phyloP scores from a whole-genome alignment of 225 moss, liverwort and hornwort species.

The Climacium dendroides region DNA sequence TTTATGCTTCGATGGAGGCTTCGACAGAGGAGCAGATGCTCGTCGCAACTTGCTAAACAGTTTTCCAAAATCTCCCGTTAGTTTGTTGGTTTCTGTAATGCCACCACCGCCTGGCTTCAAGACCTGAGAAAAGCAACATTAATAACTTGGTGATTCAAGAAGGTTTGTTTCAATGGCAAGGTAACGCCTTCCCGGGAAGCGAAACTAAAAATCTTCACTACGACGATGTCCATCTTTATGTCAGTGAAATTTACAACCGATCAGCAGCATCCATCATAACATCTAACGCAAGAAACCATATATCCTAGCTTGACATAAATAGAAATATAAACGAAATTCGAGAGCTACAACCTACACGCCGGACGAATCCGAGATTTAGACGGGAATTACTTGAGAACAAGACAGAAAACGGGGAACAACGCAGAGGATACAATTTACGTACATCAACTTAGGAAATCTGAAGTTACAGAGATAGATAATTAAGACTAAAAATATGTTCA shows the following conservation, averaged over 20 bases:
- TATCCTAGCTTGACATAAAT: background rate
- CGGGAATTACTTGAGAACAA: background rate
- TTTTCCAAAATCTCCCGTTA: constrained; percentile 33
- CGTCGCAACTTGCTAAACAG: constrained; percentile 40
- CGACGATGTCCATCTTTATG: background rate
- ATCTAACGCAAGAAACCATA: background rate
- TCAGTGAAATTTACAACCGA: background rate
- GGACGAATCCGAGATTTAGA: background rate
- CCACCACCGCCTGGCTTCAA: background rate
- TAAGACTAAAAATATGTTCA: background rate
- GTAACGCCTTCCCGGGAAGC: background rate
- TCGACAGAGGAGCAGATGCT: constrained; percentile 27
- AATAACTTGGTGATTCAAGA: background rate
- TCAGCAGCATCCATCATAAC: background rate
- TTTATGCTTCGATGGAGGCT: constrained; percentile 20
- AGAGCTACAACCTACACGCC: background rate
- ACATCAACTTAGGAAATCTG: background rate
- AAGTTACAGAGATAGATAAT: background rate
- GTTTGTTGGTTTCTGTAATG: constrained; percentile 15
- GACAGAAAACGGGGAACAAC: background rate
- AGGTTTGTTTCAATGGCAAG: background rate
- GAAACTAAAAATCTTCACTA: background rate
- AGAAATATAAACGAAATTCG: background rate
- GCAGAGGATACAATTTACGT: background rate
- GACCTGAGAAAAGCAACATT: background rate